phyloP scores from a whole-genome alignment of 106 monocot species.

The Dendrobium huoshanense region DNA sequence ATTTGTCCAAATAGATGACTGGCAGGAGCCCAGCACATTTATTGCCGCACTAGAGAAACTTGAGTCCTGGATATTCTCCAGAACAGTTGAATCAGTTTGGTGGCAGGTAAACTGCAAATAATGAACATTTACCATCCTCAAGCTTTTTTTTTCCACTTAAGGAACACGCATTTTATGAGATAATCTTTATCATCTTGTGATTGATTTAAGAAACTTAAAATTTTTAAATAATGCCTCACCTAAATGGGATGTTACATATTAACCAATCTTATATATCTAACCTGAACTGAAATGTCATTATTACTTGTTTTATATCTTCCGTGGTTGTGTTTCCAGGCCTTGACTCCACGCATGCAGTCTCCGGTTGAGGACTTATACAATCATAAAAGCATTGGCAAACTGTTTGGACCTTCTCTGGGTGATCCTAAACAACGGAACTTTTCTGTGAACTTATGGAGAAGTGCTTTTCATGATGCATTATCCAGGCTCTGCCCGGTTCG shows the following conservation, averaged over 20 bases:
- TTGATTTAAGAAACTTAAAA: not conserved
- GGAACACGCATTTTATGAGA: not conserved
- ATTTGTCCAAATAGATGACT: conserved; percentile 46
- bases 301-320: not conserved
- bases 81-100: conserved; percentile 94
- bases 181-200: not conserved
- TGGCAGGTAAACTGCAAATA: conserved; percentile 67
- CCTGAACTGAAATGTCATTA: not conserved
- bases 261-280: not conserved
- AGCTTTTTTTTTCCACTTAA: not conserved
- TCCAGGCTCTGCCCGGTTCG: conserved; percentile 72
- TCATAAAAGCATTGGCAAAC: conserved; percentile 22
- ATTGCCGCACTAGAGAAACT: conserved; percentile 70
- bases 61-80: conserved; percentile 91
- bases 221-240: not conserved
- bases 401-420: conserved; percentile 55
- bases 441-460: conserved; percentile 78
- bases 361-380: conserved; percentile 34
- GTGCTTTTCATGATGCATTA: conserved; percentile 82
- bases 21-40: conserved; percentile 74
- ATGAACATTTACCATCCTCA: not conserved
- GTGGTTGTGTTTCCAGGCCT: conserved; percentile 38
- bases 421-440: conserved; percentile 66
- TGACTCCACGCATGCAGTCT: conserved; percentile 89
- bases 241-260: not conserved